Conservation (phyloP, 495 filamentous ascomycete genomes). For the Platismatia glauca region DNA sequence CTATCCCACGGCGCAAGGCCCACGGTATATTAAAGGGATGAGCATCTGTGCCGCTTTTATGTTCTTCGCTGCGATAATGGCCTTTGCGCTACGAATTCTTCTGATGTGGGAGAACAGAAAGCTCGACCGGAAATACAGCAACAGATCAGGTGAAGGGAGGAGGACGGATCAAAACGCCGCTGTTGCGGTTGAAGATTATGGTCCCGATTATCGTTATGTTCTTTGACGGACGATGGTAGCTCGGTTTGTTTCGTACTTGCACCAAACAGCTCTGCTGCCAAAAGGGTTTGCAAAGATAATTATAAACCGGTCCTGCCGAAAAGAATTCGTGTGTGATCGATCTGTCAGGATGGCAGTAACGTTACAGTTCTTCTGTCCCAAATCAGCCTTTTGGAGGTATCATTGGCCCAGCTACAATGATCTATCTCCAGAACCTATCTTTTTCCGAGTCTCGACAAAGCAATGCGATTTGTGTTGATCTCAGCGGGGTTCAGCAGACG, state of each 20-base stretch:
- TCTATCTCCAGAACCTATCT: neutral
- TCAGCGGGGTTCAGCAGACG: neutral
- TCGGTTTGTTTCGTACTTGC: neutral
- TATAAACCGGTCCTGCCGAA: neutral
- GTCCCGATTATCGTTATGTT: conserved; percentile 16
- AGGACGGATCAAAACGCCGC: conserved; percentile 5
- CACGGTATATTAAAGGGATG: conserved; percentile 44
- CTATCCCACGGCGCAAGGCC: conserved; percentile 40
- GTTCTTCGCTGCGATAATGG: conserved; percentile 42
- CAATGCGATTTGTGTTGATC: neutral
- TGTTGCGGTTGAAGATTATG: conserved; percentile 13
- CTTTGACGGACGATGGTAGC: conserved; percentile 1
- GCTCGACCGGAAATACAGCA: conserved; percentile 28
- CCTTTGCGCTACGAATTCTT: conserved; percentile 34
- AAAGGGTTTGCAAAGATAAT: neutral
- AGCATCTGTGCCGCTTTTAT: conserved; percentile 46
- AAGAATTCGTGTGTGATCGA: neutral
- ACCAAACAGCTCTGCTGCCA: neutral
- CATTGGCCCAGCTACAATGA: too few relatives aligned
- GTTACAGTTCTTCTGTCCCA: too few relatives aligned
- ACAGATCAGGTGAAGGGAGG: conserved; percentile 15
- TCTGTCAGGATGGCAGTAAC: too few relatives aligned
- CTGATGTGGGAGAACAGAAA: conserved; percentile 41
- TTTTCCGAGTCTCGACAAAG: neutral
- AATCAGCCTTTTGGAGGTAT: too few relatives aligned